phyloP scores from a whole-genome alignment of 2,329 filamentous ascomycete genomes.

The Hypoxylon sp. region DNA sequence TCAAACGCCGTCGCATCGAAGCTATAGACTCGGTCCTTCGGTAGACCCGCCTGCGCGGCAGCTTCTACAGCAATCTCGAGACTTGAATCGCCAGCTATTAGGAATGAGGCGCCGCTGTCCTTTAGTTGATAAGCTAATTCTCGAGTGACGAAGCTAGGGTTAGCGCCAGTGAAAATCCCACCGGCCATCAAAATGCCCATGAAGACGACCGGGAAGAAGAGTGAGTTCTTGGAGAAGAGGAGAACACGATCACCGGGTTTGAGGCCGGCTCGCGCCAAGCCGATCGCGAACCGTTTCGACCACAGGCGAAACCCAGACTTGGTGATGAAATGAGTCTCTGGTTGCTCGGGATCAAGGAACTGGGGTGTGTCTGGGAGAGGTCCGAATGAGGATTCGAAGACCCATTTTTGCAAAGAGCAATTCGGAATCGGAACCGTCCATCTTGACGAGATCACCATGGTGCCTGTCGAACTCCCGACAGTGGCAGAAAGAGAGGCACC shows the following conservation, averaged over 20 bases:
- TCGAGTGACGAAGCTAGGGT: slow-evolving; percentile 76
- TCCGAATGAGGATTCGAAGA: slow-evolving; percentile 65
- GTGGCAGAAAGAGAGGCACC: background rate
- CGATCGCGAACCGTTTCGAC: slow-evolving; percentile 79
- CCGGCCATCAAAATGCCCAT: slow-evolving; percentile 83
- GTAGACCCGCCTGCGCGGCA: slow-evolving; percentile 70
- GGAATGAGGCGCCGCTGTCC: slow-evolving; percentile 76
- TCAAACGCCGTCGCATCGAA: slow-evolving; percentile 70
- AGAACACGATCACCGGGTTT: slow-evolving; percentile 78
- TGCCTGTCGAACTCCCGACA: background rate
- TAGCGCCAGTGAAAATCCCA: slow-evolving; percentile 83
- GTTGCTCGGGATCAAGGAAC: slow-evolving; percentile 76
- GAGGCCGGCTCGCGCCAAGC: slow-evolving; percentile 75
- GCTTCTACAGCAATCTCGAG: slow-evolving; percentile 77
- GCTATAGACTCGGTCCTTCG: slow-evolving; percentile 70
- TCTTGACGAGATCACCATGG: slow-evolving; percentile 66
- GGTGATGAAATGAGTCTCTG: slow-evolving; percentile 77
- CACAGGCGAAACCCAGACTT: slow-evolving; percentile 75
- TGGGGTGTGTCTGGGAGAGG: slow-evolving; percentile 61
- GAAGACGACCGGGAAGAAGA: slow-evolving; percentile 80
- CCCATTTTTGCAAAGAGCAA: slow-evolving; percentile 69
- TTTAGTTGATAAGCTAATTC: slow-evolving; percentile 83
- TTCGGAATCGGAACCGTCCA: slow-evolving; percentile 62
- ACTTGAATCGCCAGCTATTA: slow-evolving; percentile 74
- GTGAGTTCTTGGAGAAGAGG: slow-evolving; percentile 79